These are phyloP conservation scores for Curvularia sp. DNA, from an alignment of 2,329 filamentous ascomycete species.

Conservation along the genomic window DNA sequence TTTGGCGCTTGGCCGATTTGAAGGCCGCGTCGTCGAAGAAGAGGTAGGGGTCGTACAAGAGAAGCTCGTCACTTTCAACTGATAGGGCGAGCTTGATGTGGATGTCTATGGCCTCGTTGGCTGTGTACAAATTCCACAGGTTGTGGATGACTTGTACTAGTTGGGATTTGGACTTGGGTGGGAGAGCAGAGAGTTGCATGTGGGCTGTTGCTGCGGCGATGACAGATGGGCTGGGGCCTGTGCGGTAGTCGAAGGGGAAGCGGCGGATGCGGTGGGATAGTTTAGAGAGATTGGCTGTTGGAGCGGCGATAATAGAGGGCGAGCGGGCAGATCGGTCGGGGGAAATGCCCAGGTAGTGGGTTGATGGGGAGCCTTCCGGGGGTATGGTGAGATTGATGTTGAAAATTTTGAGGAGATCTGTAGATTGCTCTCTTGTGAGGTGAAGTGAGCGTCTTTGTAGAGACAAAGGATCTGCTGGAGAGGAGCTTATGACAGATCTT, in stretches of 20 bases:
- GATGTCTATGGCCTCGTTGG: conserved; percentile 71
- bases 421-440: conserved; percentile 61
- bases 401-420: conserved; percentile 63
- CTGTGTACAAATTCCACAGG: conserved; percentile 66
- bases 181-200: conserved; percentile 60
- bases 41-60: conserved; percentile 64
- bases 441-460: conserved; percentile 62
- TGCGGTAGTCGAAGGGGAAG: conserved; percentile 69
- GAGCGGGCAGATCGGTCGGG: conserved; percentile 68
- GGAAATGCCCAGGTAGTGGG: conserved; percentile 66
- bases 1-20: conserved; percentile 67
- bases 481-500: conserved; percentile 18
- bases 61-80: conserved; percentile 50
- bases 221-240: conserved; percentile 50
- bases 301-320: conserved; percentile 70
- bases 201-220: conserved; percentile 58
- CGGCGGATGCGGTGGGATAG: conserved; percentile 56
- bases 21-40: conserved; percentile 76
- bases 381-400: conserved; percentile 57
- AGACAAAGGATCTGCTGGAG: conserved; percentile 5
- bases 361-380: conserved; percentile 39
- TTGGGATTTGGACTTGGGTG: conserved; percentile 54
- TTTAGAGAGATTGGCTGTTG: conserved; percentile 55
- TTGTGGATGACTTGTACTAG: conserved; percentile 60
- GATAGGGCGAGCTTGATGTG: conserved; percentile 59